Percentiles rank a stretch among this genome's conserved stretches.
Conservation (phyloP, 305 asterid genomes). For the Fraxinus baroniana region DNA sequence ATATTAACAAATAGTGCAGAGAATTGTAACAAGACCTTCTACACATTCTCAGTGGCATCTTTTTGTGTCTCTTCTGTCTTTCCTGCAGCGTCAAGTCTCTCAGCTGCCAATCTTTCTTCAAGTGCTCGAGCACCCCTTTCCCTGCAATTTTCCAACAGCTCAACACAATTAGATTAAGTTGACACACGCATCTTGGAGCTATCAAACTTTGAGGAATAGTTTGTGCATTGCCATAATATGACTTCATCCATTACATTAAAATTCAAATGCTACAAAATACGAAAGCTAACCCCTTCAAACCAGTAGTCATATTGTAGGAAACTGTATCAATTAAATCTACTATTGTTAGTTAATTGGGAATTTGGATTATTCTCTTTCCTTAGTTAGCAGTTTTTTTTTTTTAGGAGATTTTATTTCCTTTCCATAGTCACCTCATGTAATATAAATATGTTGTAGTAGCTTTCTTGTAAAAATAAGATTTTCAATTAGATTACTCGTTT, state of each 20-base stretch:
- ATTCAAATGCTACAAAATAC: not conserved
- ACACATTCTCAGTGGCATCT: constrained; percentile 66
- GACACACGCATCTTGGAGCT: not conserved
- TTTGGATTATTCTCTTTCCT: no score
- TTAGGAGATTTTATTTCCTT: no score
- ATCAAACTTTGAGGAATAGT: not conserved
- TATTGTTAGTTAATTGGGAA: no score
- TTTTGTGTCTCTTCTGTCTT: constrained; percentile 46
- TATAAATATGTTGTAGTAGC: no score
- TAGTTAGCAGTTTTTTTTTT: no score
- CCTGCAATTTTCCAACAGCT: constrained; percentile 41
- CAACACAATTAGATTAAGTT: not conserved
- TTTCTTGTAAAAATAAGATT: no score
- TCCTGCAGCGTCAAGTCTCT: constrained; percentile 56
- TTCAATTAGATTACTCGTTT: no score
- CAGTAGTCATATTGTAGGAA: not conserved
- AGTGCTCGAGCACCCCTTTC: constrained; percentile 94
- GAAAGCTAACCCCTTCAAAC: not conserved
- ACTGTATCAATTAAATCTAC: no score
- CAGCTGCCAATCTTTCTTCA: constrained; percentile 83
- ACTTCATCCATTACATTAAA: not conserved
- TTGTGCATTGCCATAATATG: not conserved
- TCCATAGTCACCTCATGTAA: no score
- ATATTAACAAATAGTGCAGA: constrained; percentile 24
- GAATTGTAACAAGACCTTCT: constrained; percentile 30